phyloP scores from a whole-genome alignment of 306 rosid genomes.

The Begonia fuchsioides region DNA sequence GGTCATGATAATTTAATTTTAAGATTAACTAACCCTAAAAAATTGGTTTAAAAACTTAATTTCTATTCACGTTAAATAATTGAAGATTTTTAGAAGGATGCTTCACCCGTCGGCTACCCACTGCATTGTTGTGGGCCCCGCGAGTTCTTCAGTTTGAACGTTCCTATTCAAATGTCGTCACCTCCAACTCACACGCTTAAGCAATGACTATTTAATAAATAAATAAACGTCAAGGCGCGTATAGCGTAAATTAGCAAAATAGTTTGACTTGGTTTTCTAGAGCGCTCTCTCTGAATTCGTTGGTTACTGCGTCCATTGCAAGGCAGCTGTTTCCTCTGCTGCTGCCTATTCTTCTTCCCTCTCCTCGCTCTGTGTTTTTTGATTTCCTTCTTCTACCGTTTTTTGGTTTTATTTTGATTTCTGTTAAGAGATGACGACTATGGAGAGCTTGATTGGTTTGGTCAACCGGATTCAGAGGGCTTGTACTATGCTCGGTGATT shows the following conservation, averaged over 20 bases:
- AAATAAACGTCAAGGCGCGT: conserved; percentile 3
- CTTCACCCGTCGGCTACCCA: no score
- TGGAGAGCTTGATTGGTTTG: conserved; percentile 94
- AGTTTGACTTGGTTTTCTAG: neutral
- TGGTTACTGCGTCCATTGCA: conserved; percentile 1
- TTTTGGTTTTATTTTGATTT: neutral
- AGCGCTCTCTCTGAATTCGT: neutral
- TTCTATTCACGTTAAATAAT: no score
- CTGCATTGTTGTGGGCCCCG: no score
- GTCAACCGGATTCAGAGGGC: conserved; percentile 90
- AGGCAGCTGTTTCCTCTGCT: conserved; percentile 3
- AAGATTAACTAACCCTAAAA: no score
- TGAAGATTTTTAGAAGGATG: no score
- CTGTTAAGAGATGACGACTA: conserved; percentile 40
- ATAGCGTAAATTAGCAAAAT: neutral
- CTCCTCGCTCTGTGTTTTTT: neutral
- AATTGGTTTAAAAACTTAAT: no score
- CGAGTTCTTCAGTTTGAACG: no score
- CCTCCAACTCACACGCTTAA: no score
- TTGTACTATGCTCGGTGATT: conserved; percentile 87
- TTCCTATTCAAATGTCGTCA: no score
- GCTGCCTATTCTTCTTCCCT: neutral
- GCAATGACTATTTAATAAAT: no score
- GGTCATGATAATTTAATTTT: no score
- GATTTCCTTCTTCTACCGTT: conserved; percentile 2